Base-by-base conservation (phyloP, 2,329 filamentous ascomycete species). In the Byssothecium circinans region DNA sequence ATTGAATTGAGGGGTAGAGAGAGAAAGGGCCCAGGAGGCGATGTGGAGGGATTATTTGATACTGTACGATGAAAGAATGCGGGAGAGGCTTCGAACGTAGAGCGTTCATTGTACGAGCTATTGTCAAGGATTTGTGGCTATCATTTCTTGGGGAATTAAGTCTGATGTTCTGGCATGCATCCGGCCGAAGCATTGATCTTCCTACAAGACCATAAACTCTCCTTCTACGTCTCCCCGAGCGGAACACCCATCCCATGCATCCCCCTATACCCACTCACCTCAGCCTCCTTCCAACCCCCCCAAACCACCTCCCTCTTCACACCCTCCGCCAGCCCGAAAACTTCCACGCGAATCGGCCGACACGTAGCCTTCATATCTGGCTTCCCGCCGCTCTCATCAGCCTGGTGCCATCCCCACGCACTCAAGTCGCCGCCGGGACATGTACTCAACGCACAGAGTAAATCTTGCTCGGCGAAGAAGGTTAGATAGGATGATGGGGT, bases 391-490 rank as follows among this genome's bases (percentile, higher is more conserved):
- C 30, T 35, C 14, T 68, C 66, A 1, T 61, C 62, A 4, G 58
- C 67, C 52, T 67, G 63, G 12, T 86, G 85, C 77, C 89, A 94
- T 0, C 87, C 88, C 88, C 88, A 92, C n/a, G 82, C 77, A 1
- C 86, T 90, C 39, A 94, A 72, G 65, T 94, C 89, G 0, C 89
- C 89, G 1, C 89, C 89, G 0, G 89, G 89, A 63, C 89, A 94
- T 0, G 89, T 88, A 22, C 75, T 79, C 58, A 85, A 65, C 18
- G 83, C 81, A 68, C 81, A 81, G 29, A 94, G 70, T 8, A 92
- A 70, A 65, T 91, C 86, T 60, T 88, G 82, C 74, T 94, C 89
- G 0, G 89, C 88, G 50, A 94, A 82, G 63, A 94, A 91, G 69
- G 90, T 87, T 47, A 92, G 81, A 46, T 79, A 83, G 48, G 60